Evolutionary conservation across 768 basidiomycete species (phyloP), one percentile per base, ranked within the genome.

Genomic region (Daedaleopsis nitida): DNA sequence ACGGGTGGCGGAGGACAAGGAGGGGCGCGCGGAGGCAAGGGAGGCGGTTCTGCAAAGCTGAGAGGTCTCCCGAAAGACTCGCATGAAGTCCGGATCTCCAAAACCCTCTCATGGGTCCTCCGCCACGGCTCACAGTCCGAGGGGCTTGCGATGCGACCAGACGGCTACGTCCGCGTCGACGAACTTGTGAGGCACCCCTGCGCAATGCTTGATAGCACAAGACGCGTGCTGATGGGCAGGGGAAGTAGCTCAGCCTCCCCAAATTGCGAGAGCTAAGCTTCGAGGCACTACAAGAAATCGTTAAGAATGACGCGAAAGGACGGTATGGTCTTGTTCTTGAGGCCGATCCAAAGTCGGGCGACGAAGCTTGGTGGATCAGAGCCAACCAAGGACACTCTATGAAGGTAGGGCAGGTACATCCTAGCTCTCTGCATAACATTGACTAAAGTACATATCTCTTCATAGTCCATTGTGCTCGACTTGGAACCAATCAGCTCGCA

Each of bases 311-410:
- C 69, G 72, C 78, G 60, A 96, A 91, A 72, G 79, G 82, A 57
- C 79, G 89, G 63, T 92, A 83, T 67, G 81, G 81, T 70, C 76
- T 89, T 59, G 52, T 84, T 12, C 72, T 77, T 38, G 89, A 92
- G 65, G 73, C 78, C 21, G 76, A 78, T 11, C 52, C 70, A 24
- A 68, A 39, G 1, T 66, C 55, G 35, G 66, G 67, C 5, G 76
- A 70, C 11, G 76, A 80, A 10, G 71, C 79, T n/a, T 91, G 91
- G 91, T 92, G 88, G 88, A 93, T 96, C 65, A 82, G 89, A 38
- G 94, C 94, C 9, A 94, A 92, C 66, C 94, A 96, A 73, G 94
- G 94, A 0, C 94, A 96, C 75, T 90, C 92, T 0, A 78, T 96
- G 49, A 83, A 87, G 80, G 94, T 88, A 61, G 24, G 27, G 7